Evolutionary conservation across 768 basidiomycete species (phyloP).

Genomic region (Rhodotorula paludigena): DNA sequence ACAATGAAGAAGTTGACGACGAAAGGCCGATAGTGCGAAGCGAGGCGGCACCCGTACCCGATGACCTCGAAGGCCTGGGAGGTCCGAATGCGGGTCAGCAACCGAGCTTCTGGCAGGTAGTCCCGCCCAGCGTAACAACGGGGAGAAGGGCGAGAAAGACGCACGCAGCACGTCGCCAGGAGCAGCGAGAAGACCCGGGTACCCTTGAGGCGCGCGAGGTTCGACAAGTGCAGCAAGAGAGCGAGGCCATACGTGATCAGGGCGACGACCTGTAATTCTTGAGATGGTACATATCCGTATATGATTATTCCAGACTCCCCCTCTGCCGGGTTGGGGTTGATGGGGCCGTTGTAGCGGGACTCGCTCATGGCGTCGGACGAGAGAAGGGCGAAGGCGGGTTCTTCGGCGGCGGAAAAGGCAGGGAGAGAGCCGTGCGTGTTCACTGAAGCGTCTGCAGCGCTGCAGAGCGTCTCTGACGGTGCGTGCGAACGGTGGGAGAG

Average conservation of each 20-base stretch:
- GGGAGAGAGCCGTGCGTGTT: too few relatives aligned
- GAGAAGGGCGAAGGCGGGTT: too few relatives aligned
- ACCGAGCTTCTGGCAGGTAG: too few relatives aligned
- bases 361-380: neutral
- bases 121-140: too few relatives aligned
- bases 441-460: too few relatives aligned
- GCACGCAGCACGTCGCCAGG: slow-evolving; percentile 16
- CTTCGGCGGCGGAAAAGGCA: neutral
- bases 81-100: neutral
- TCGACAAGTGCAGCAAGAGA: slow-evolving; percentile 15
- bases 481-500: too few relatives aligned
- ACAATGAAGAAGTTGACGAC: slow-evolving; percentile 20
- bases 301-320: slow-evolving; percentile 17
- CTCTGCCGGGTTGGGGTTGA: slow-evolving; percentile 16
- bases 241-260: slow-evolving; percentile 18
- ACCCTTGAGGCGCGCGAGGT: neutral
- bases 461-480: too few relatives aligned
- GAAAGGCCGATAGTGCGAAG: slow-evolving; percentile 21
- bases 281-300: slow-evolving; percentile 21
- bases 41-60: slow-evolving; percentile 17
- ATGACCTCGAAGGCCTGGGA: slow-evolving; percentile 21
- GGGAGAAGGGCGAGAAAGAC: too few relatives aligned
- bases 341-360: slow-evolving; percentile 2
- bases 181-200: slow-evolving; percentile 12
- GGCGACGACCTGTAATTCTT: slow-evolving; percentile 12